These are phyloP conservation scores for Coniferiporia sulphurascens DNA, from an alignment of 1,284 basidiomycete species.

Conservation along the genomic window DNA sequence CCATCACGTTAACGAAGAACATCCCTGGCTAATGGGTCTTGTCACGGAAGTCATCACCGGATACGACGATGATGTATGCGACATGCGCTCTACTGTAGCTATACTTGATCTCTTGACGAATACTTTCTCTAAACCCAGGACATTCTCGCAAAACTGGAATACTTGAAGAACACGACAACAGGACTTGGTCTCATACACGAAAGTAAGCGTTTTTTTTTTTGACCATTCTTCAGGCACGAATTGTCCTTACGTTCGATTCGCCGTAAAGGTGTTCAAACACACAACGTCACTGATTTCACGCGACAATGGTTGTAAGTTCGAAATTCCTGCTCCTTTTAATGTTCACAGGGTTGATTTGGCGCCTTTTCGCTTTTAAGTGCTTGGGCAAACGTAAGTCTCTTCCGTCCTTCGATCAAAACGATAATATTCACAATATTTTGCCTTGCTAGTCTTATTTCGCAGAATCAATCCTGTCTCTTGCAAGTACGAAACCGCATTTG, in stretches of 20 bases:
- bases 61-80: background rate
- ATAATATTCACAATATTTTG: background rate
- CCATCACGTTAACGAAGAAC: slow-evolving; percentile 5
- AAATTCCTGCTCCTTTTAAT: background rate
- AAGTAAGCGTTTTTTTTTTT: slow-evolving; percentile 1
- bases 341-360: background rate
- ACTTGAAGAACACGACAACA: slow-evolving; percentile 17
- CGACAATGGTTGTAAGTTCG: slow-evolving; percentile 22
- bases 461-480: slow-evolving; percentile 22
- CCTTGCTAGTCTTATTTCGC: slow-evolving; percentile 19
- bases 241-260: no score
- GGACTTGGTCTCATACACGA: slow-evolving; percentile 26
- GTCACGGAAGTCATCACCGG: slow-evolving; percentile 9
- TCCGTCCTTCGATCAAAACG: background rate
- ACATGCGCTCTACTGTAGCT: no score
- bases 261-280: slow-evolving; percentile 17
- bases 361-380: background rate
- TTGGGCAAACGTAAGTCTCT: slow-evolving; percentile 5
- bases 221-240: no score
- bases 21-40: slow-evolving; percentile 7
- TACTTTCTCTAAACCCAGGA: background rate
- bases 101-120: background rate
- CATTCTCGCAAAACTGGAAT: slow-evolving; percentile 6
- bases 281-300: slow-evolving; percentile 17
- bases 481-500: slow-evolving; percentile 20